phyloP scores from a whole-genome alignment of 345 rosid genomes.

The Euphorbia lathyris region DNA sequence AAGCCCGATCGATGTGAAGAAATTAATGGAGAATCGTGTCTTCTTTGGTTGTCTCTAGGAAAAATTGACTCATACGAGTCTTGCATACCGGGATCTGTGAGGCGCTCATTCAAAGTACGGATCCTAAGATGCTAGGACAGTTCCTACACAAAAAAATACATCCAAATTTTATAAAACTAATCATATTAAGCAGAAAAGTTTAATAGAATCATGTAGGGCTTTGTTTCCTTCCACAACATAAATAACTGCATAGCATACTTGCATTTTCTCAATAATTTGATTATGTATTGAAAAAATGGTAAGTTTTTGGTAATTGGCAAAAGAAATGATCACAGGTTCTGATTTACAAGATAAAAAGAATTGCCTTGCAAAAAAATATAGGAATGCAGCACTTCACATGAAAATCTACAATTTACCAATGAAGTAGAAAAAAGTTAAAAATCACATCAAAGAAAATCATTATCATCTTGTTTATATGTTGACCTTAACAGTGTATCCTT shows the following conservation, averaged over 20 bases:
- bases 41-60: constrained; percentile 92
- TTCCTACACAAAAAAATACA: constrained; percentile 55
- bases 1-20: constrained; percentile 92
- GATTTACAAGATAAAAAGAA: neutral
- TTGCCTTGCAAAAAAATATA: neutral
- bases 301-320: too few relatives aligned
- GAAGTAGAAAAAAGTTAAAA: neutral
- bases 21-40: constrained; percentile 81
- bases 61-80: constrained; percentile 86
- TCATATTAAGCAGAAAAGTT: neutral
- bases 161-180: neutral
- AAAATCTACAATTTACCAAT: too few relatives aligned
- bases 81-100: constrained; percentile 61
- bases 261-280: neutral
- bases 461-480: neutral
- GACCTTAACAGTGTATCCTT: neutral
- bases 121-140: constrained; percentile 88
- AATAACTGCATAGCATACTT: neutral
- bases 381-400: neutral
- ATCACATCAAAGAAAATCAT: neutral
- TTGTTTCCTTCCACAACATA: neutral
- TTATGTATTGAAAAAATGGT: neutral
- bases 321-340: neutral
- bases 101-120: constrained; percentile 70
- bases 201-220: neutral